These are phyloP conservation scores for Coemansia sp. DNA, from an alignment of 192 early-diverging fungal genomes.

Conservation along the genomic window DNA sequence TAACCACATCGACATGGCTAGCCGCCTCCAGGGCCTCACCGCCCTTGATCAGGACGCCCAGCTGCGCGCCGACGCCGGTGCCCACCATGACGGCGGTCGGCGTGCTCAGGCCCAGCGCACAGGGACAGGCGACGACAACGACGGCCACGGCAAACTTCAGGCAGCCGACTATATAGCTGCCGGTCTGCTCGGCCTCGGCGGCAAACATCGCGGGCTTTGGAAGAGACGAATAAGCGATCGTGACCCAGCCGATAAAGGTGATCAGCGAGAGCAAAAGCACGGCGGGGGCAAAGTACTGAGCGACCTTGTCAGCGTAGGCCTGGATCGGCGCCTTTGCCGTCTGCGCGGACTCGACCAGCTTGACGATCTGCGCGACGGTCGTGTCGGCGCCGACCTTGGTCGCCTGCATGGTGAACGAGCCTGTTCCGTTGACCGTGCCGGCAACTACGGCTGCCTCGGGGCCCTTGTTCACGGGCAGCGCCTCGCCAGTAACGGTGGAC, in stretches of 20 bases:
- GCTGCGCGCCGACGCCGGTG: conserved; percentile 91
- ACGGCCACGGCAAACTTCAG: conserved; percentile 91
- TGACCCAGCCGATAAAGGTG: conserved; percentile 78
- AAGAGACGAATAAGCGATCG: conserved; percentile 53
- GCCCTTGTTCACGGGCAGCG: conserved; percentile 70
- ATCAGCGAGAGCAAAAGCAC: conserved; percentile 70
- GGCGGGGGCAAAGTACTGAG: conserved; percentile 87
- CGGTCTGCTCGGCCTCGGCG: conserved; percentile 51
- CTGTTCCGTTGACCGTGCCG: conserved; percentile 92
- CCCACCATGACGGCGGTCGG: conserved; percentile 99
- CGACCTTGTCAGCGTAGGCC: conserved; percentile 81
- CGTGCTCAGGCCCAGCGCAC: conserved; percentile 91
- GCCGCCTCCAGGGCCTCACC: conserved; percentile 82
- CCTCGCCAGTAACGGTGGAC: conserved; percentile 95
- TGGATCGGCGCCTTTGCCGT: conserved; percentile 95
- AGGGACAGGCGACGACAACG: conserved; percentile 96
- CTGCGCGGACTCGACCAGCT: conserved; percentile 91
- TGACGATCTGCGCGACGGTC: conserved; percentile 86
- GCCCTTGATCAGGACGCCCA: conserved; percentile 96
- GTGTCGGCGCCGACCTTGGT: conserved; percentile 87
- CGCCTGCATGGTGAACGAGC: conserved; percentile 80
- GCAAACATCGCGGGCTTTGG: conserved; percentile 51
- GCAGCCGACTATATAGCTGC: conserved; percentile 72
- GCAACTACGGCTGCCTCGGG: conserved; percentile 71
- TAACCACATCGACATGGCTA: conserved; percentile 74